Evolutionary conservation across 805 yeast genomes (phyloP).

Genomic region (Saccharomycopsis babjevae): DNA sequence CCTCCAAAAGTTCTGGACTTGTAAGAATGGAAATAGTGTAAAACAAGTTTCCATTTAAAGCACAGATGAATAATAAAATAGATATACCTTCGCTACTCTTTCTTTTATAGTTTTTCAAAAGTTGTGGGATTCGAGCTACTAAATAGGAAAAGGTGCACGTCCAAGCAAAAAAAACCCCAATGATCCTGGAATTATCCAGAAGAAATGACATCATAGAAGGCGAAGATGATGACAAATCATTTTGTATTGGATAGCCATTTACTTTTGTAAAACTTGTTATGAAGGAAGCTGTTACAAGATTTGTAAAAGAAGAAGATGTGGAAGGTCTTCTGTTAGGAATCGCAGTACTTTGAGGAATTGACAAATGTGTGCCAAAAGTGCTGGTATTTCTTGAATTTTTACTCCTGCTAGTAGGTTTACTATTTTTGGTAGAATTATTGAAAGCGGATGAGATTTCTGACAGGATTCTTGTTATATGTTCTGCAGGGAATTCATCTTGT

Average conservation of each 20-base stretch:
- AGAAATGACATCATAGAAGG: neutral
- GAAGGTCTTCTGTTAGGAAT: neutral
- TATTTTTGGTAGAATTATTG: neutral
- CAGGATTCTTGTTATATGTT: conserved; percentile 9
- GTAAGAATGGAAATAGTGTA: conserved; percentile 68
- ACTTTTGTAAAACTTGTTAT: conserved; percentile 16
- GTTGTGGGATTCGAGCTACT: conserved; percentile 76
- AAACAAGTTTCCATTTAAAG: conserved; percentile 66
- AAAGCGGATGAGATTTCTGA: neutral
- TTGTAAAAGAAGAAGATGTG: conserved; percentile 8
- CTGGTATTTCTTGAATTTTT: neutral
- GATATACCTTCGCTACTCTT: conserved; percentile 85
- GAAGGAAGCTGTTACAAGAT: conserved; percentile 17
- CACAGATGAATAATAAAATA: conserved; percentile 68
- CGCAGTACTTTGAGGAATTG: neutral
- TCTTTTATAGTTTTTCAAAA: conserved; percentile 63
- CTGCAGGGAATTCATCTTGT: conserved; percentile 11
- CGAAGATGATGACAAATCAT: neutral
- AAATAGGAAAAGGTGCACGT: conserved; percentile 65
- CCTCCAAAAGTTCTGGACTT: conserved; percentile 41
- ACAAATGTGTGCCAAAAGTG: neutral
- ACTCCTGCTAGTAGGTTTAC: neutral
- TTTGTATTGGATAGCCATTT: conserved; percentile 7
- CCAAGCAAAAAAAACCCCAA: conserved; percentile 63
- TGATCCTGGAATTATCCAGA: conserved; percentile 5